Evolutionary conservation across 2,329 filamentous ascomycete species (phyloP), one percentile per base, ranked within the genome.

Genomic region (Coccinonectria pachysandricola): DNA sequence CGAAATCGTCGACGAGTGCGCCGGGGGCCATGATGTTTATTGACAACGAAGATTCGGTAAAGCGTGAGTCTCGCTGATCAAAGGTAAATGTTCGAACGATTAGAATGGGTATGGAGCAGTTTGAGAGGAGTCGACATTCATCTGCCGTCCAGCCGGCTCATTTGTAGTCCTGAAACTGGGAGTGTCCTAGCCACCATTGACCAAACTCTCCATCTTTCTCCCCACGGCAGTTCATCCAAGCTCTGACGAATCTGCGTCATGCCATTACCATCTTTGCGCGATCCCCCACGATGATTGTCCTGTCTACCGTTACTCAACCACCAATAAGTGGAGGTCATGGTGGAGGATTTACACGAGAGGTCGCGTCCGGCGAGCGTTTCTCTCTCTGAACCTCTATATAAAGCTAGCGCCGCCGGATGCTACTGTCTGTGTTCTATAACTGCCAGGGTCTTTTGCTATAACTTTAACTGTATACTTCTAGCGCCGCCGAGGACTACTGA

Each of bases 1-100:
- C 29, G 32, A 37, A 34, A 17, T 43, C 39, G 28, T 45, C 43
- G 25, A 46, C 20, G 16, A 42, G 17, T 22, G 43, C 43, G 18
- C 39, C 12, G 21, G 43, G 43, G 24, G 43, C 41, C 43, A 46
- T 46, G 40, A 33, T 43, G 37, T n/a, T n/a, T n/a, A n/a, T n/a
- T n/a, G n/a, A n/a, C n/a, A n/a, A n/a, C n/a, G n/a, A n/a, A n/a
- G n/a, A n/a, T n/a, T n/a, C n/a, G n/a, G n/a, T n/a, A n/a, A n/a
- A n/a, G n/a, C n/a, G n/a, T n/a, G n/a, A n/a, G n/a, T n/a, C n/a
- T n/a, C n/a, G n/a, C n/a, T n/a, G n/a, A n/a, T n/a, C n/a, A n/a
- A n/a, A n/a, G n/a, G n/a, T n/a, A n/a, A n/a, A n/a, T n/a, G n/a
- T n/a, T n/a, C n/a, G n/a, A n/a, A n/a, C n/a, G n/a, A n/a, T n/a